Conservation (phyloP, 2,329 filamentous ascomycete species). For the Paracorniculantispora psalliotae region DNA sequence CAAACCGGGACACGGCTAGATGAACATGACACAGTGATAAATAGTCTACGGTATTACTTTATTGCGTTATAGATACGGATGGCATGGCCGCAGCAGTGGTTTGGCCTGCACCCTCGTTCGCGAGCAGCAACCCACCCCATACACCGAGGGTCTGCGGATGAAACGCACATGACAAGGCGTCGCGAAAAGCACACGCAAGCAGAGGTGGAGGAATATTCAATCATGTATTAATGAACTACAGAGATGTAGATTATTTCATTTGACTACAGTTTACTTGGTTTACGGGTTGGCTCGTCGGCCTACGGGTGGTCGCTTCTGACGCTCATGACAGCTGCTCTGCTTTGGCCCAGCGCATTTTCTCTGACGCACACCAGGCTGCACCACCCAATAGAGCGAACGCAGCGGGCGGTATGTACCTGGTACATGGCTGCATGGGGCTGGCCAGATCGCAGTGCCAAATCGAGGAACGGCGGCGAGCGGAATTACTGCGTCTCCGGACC, state of each 20-base stretch:
- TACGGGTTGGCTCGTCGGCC: not conserved
- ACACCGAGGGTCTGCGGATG: not conserved
- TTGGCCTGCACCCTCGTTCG: not conserved
- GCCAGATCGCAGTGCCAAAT: slow-evolving; percentile 6
- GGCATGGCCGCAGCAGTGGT: not conserved
- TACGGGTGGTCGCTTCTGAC: not conserved
- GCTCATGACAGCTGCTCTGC: not conserved
- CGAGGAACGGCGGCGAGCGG: slow-evolving; percentile 5
- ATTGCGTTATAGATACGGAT: not conserved
- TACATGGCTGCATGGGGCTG: not conserved
- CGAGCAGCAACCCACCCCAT: not conserved
- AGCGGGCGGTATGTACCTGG: not conserved
- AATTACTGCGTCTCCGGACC: slow-evolving; percentile 12
- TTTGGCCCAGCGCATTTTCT: not conserved
- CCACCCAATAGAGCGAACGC: not conserved
- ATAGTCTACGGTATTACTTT: not conserved
- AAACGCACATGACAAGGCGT: not conserved
- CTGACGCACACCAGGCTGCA: not conserved
- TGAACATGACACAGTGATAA: too few species aligned
- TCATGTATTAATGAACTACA: not conserved
- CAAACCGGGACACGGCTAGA: too few species aligned
- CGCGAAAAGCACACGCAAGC: not conserved
- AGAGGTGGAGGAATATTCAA: not conserved
- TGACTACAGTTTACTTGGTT: not conserved
- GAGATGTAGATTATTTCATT: not conserved